A percentile compares a stretch with the other conserved stretches of the same genome.
phyloP scores from a whole-genome alignment of 148 eudicot genomes.

The Chenopodium berlandieri region DNA sequence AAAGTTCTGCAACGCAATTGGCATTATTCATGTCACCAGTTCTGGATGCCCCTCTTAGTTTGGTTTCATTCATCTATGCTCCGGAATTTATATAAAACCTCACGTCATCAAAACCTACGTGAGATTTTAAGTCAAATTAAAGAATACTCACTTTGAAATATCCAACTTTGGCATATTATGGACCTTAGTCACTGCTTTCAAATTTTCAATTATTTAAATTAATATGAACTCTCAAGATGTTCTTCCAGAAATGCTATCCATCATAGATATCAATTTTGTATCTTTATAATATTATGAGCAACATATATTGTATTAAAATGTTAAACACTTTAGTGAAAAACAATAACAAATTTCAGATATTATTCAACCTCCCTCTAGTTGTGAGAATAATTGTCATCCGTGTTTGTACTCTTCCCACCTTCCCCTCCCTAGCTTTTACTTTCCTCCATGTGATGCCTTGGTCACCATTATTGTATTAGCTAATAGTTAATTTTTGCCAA shows the following conservation, averaged over 20 bases:
- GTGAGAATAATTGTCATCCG: neutral
- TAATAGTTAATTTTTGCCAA: neutral
- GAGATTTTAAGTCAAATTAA: neutral
- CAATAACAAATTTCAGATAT: neutral
- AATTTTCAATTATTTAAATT: neutral
- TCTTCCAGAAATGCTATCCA: neutral
- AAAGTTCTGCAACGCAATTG: conserved; percentile 12
- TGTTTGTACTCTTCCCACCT: neutral
- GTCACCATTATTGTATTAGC: neutral
- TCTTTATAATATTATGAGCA: neutral
- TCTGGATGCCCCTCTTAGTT: conserved; percentile 5
- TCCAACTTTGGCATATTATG: neutral
- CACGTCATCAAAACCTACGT: too few relatives aligned
- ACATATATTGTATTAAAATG: neutral
- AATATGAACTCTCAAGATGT: neutral
- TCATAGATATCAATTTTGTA: neutral
- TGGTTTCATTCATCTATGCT: neutral
- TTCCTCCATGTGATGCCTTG: neutral
- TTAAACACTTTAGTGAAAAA: neutral
- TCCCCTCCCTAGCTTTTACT: neutral
- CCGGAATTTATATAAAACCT: too few relatives aligned
- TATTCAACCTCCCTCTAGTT: neutral
- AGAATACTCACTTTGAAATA: neutral
- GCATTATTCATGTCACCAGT: conserved; percentile 9
- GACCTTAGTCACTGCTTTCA: neutral